Base-by-base conservation (phyloP, 192 early-diverging fungal species). In the Rhizophagus sp. region DNA sequence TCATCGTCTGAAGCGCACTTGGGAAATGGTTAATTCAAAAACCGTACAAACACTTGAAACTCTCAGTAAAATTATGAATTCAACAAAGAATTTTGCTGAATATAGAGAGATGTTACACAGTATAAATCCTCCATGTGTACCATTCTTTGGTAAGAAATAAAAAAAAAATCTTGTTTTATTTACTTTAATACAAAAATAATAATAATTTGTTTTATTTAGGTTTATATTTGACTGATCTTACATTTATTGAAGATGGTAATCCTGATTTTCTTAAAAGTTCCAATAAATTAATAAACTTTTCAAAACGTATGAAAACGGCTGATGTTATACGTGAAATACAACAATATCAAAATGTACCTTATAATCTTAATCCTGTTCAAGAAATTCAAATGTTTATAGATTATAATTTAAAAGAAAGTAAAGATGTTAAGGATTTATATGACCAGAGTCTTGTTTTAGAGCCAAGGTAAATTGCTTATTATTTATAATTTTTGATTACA, bases 171-270 rank as follows among this genome's bases (percentile, higher is more conserved):
- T 24, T 30, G 10, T 25, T 64, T 75, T 36, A 62, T 75, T 62
- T 73, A 10, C 15, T 73, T 34, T 33, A 17, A 15, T 52, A 19
- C 1, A 30, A 30, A 1, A 57, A 57, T 57, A 19, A 57, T 57
- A 19, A 22, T 57, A 57, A 57, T 49, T 30, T 30, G 36, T 52
- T n/a, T 50, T 49, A 30, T 57, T 57, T 57, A 33, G 94, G 94
- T 30, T 88, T 95, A 49, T 96, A 97, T 79, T 84, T 97, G 72
- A 94, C 94, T 74, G 97, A 98, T 83, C 83, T 98, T 81, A 96
- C 95, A 34, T 97, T 98, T 85, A 94, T 97, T 65, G 94, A 97
- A 80, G 97, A 98, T 75, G 96, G 96, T 36, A 97, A 96, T 84
- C 88, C 93, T 27, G 89, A 97, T 82, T 87, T 88, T 76, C 78